Base-by-base conservation (phyloP, 345 rosid species). In the Luvunga scandens region DNA sequence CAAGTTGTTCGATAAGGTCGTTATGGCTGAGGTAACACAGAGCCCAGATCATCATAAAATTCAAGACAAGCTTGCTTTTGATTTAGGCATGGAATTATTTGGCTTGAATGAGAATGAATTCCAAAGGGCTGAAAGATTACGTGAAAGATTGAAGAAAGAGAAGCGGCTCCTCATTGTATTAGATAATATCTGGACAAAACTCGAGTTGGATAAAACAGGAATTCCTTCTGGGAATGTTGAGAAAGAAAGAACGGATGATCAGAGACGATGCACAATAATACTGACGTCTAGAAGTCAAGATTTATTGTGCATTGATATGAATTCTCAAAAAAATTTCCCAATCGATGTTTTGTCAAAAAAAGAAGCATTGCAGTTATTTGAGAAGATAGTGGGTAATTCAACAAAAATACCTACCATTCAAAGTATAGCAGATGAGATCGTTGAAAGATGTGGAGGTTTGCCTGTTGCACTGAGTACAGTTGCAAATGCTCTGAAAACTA, bases 201-300 rank as follows among this genome's bases (percentile, higher is more conserved):
- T 77, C 4, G 69, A 69, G 19, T 22, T 69, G 9, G 13, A 9
- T 2, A 9, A 0, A 0, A 1, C 69, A 9, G 75, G 75, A 21
- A 77, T 77, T 42, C 60, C 73, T 13, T 9, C 21, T 2, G 28
- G 38, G 14, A 60, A 56, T 27, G 19, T 6, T 59, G 73, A 66
- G 61, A 19, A 9, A 25, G 22, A 9, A 4, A 59, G 30, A 7
- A 68, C 6, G 64, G 14, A 68, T 68, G 30, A 19, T 74, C 60
- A 7, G 0, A 2, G 2, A 7, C 2, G 53, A 48, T 82, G 86
- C 77, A 84, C 79, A 31, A 0, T 87, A 22, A 45, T 87, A 7
- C 0, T 87, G 18, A 81, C 83, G 0, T 76, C 87, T 0, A 76
- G 81, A 53, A 9, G 4, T 0, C 28, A 4, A n/a, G 24, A 50